phyloP scores from a whole-genome alignment of 352 stramenopile species.

The Peronospora destructor region DNA sequence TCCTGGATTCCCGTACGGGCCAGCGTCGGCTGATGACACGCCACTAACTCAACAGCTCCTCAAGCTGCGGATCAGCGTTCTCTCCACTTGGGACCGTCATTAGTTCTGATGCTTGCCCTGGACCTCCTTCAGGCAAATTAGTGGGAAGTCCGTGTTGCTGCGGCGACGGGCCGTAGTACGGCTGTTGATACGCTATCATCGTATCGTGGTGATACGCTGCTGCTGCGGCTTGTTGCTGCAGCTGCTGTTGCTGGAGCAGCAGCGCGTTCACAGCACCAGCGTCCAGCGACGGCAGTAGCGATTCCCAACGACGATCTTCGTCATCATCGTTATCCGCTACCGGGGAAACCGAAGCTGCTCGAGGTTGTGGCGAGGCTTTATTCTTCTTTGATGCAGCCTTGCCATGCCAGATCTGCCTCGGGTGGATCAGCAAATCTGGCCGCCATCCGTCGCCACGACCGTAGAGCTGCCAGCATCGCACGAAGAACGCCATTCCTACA shows the following conservation, averaged over 20 bases:
- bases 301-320: slow-evolving; percentile 32
- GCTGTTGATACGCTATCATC: slow-evolving; percentile 30
- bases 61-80: slow-evolving; percentile 3
- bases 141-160: slow-evolving; percentile 15
- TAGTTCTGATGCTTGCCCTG: slow-evolving; percentile 2
- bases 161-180: slow-evolving; percentile 22
- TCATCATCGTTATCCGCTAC: slow-evolving; percentile 20
- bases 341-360: slow-evolving; percentile 12
- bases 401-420: slow-evolving; percentile 62
- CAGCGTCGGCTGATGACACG: slow-evolving; percentile 13
- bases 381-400: slow-evolving; percentile 25
- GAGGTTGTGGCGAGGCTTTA: slow-evolving; percentile 16
- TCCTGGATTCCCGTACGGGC: slow-evolving; percentile 17
- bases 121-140: not conserved
- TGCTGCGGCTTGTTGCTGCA: slow-evolving; percentile 27
- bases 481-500: slow-evolving; percentile 40
- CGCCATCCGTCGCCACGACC: slow-evolving; percentile 69
- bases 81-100: slow-evolving; percentile 15
- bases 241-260: slow-evolving; percentile 30
- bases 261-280: slow-evolving; percentile 21
- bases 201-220: slow-evolving; percentile 27
- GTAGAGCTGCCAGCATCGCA: slow-evolving; percentile 54
- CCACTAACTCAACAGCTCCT: slow-evolving; percentile 7
- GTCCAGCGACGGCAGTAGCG: slow-evolving; percentile 29
- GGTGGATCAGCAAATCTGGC: slow-evolving; percentile 72